These are phyloP conservation scores for Croton setiger DNA, from an alignment of 441 rosid genomes.

Conservation along the genomic window DNA sequence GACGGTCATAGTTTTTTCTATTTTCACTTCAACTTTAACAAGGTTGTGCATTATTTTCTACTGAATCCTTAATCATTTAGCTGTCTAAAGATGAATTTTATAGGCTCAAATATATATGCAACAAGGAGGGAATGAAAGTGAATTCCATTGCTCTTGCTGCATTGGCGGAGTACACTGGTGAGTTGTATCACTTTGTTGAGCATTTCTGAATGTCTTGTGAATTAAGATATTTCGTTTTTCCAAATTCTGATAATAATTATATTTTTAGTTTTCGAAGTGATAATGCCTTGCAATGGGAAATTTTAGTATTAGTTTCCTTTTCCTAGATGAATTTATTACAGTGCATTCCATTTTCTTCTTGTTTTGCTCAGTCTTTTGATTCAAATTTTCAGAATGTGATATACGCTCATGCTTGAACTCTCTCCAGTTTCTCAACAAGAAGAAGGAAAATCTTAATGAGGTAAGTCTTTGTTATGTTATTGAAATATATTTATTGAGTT, in stretches of 20 bases:
- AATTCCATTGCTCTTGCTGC: conserved; percentile 81
- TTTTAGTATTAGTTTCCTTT: background rate
- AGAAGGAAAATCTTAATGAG: conserved; percentile 77
- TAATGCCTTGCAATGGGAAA: conserved; percentile 1
- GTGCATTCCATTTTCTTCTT: background rate
- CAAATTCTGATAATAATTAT: background rate
- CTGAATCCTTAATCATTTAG: background rate
- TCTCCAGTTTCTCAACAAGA: conserved; percentile 94
- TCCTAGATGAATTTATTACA: background rate
- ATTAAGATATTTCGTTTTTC: conserved; percentile 8
- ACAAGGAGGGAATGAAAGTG: conserved; percentile 81
- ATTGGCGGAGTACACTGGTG: conserved; percentile 94
- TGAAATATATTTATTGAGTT: background rate
- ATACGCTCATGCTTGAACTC: conserved; percentile 95
- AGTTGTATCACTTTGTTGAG: conserved; percentile 20
- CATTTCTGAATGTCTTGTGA: background rate
- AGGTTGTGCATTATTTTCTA: background rate
- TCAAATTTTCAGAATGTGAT: conserved; percentile 74
- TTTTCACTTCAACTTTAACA: conserved; percentile 12
- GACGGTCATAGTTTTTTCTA: conserved; percentile 9
- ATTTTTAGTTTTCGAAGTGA: conserved; percentile 9
- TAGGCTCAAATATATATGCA: conserved; percentile 90
- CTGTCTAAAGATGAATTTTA: conserved; percentile 11
- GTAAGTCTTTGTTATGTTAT: conserved; percentile 40
- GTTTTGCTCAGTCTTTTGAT: conserved; percentile 18